These are phyloP conservation scores for Saccharomyces mikatae DNA, from an alignment of 805 yeast genomes.

Conservation along the genomic window DNA sequence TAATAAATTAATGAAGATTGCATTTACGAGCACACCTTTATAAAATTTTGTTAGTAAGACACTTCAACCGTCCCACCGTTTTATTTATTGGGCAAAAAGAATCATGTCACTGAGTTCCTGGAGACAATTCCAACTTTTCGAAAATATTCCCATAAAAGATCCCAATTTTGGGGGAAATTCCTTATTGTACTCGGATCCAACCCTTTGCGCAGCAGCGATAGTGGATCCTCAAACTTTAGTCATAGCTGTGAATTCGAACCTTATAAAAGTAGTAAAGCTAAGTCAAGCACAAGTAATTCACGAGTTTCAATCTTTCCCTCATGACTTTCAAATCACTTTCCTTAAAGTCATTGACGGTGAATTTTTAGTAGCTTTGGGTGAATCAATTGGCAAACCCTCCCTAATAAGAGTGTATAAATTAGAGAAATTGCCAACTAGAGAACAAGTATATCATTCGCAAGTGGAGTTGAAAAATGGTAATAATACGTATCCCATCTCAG, in stretches of 20 bases:
- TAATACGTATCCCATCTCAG: constrained; percentile 63
- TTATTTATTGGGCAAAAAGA: neutral
- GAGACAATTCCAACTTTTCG: constrained; percentile 85
- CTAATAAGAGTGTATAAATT: constrained; percentile 68
- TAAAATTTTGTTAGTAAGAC: neutral
- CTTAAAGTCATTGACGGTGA: constrained; percentile 39
- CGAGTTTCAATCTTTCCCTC: constrained; percentile 57
- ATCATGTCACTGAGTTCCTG: constrained; percentile 34
- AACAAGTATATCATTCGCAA: constrained; percentile 45
- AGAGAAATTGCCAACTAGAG: constrained; percentile 35
- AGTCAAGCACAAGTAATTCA: constrained; percentile 38
- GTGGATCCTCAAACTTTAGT: constrained; percentile 44
- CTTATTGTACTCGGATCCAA: constrained; percentile 73
- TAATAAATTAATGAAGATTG: neutral
- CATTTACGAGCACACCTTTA: neutral
- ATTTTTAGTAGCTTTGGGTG: constrained; percentile 64
- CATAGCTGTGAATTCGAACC: constrained; percentile 47
- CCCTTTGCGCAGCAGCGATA: constrained; percentile 55
- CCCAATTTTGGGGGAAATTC: constrained; percentile 57
- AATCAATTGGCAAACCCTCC: constrained; percentile 62
- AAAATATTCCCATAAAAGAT: constrained; percentile 73
- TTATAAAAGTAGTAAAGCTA: constrained; percentile 48
- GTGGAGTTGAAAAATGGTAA: constrained; percentile 61
- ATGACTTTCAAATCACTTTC: constrained; percentile 55
- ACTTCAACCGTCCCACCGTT: neutral